Conservation (phyloP, 2,329 filamentous ascomycete genomes). For the Trichoderma sp. region DNA sequence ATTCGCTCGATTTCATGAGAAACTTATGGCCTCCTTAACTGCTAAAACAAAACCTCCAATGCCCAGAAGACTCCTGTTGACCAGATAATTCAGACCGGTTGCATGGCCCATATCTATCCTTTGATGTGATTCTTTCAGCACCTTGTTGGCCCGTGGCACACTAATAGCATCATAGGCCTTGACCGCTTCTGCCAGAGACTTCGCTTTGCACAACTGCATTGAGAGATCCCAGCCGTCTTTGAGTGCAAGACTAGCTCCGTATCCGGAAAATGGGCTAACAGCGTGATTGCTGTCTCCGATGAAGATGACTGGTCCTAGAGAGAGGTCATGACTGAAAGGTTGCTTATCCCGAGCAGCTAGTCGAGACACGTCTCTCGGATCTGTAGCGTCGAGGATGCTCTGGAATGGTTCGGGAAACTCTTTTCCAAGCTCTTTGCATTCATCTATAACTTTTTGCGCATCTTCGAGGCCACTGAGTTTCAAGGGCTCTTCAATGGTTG, state of each 20-base stretch:
- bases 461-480: neutral
- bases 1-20: neutral
- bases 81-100: conserved; percentile 2
- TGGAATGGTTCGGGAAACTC: conserved; percentile 39
- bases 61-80: neutral
- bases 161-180: conserved; percentile 37
- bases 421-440: conserved; percentile 30
- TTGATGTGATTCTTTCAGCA: conserved; percentile 27
- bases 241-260: conserved; percentile 47
- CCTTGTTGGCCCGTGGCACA: conserved; percentile 33
- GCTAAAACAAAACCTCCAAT: neutral
- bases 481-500: neutral
- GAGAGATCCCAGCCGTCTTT: conserved; percentile 46
- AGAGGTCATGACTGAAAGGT: conserved; percentile 37
- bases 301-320: conserved; percentile 37
- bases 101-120: conserved; percentile 24
- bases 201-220: conserved; percentile 33
- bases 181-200: conserved; percentile 32
- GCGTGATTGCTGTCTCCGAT: conserved; percentile 50
- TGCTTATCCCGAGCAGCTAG: conserved; percentile 44
- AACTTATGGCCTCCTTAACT: neutral
- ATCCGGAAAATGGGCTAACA: conserved; percentile 47
- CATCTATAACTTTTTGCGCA: neutral
- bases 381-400: conserved; percentile 40
- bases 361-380: conserved; percentile 36